Base-by-base conservation (phyloP, 441 rosid species). In the Eruca vesicaria region DNA sequence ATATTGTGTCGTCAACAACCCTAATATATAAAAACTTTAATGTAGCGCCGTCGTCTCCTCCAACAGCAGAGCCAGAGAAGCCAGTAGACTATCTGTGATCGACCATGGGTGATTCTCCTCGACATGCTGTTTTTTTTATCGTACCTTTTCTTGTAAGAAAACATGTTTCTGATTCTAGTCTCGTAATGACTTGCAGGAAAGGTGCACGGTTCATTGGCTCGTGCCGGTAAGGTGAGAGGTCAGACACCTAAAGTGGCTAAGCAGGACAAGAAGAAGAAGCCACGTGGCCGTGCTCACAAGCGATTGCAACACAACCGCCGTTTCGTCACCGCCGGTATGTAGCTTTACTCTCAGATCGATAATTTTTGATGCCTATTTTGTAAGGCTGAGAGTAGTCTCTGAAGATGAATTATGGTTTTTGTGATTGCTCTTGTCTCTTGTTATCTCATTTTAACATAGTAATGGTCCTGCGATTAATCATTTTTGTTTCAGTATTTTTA, bases 201-300 rank as follows among this genome's bases (percentile, higher is more conserved):
- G 82, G 89, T 86, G 0, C 87, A 86, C 79, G 87, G 89, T 52
- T 86, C 89, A 2, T 66, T 86, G 77, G 89, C 89, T 71, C 89
- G 89, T 82, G 89, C 89, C 35, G 87, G 86, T 5, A 86, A 86
- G 77, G 89, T 86, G 73, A 79, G 87, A 68, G 89, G 86, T 10
- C 87, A 84, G 68, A 86, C 89, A 2, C 89, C 89, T 0, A 86
- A 84, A 66, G 88, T 84, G 5, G 89, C 87, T 11, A 81, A 79
- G 78, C 87, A 86, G 35, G 89, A 86, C 75, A 86, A 84, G 84
- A 86, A 86, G 84, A 84, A 84, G 84, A 64, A 81, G 81, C 88
- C 89, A 9, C 76, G 88, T 8, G 89, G 89, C 10, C 88, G 88
- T 33, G 89, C 86, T n/a, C 75, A 85, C 77, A 85, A 81, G 75